Percentiles rank a stretch among this genome's conserved stretches.
Conservation (phyloP, 1,284 basidiomycete genomes). For the Ustilago nuda region DNA sequence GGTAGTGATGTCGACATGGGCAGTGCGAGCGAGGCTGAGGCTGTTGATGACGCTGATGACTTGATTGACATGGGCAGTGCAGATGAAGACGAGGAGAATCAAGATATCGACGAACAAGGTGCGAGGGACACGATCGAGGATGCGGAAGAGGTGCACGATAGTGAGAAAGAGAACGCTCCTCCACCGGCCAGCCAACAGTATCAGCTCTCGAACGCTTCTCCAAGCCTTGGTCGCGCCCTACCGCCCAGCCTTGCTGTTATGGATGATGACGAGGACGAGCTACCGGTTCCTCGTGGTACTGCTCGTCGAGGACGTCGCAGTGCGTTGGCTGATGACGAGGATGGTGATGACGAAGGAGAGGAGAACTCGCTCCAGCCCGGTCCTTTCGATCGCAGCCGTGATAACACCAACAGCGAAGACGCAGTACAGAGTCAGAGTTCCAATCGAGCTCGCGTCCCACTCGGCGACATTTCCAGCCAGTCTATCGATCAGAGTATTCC, state of each 20-base stretch:
- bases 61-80: conserved; percentile 30
- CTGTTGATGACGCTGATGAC: conserved; percentile 31
- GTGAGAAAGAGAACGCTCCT: conserved; percentile 62
- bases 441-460: conserved; percentile 20
- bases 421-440: conserved; percentile 17
- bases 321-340: conserved; percentile 40
- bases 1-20: conserved; percentile 50
- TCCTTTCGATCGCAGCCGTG: conserved; percentile 28
- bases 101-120: conserved; percentile 9
- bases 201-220: conserved; percentile 25
- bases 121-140: conserved; percentile 27
- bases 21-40: conserved; percentile 43
- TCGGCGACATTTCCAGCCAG: conserved; percentile 46
- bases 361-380: conserved; percentile 35
- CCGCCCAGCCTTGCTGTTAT: conserved; percentile 39
- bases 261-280: conserved; percentile 51
- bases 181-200: conserved; percentile 40
- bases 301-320: conserved; percentile 28
- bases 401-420: conserved; percentile 1
- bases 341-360: conserved; percentile 32
- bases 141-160: conserved; percentile 43
- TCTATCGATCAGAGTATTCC: conserved; percentile 38
- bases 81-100: conserved; percentile 23
- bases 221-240: conserved; percentile 15
- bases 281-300: conserved; percentile 29